A percentile compares a stretch with the other conserved stretches of the same genome.
Evolutionary conservation across 805 yeast species (phyloP).

Genomic region (Sugiyamaella floridensis): DNA sequence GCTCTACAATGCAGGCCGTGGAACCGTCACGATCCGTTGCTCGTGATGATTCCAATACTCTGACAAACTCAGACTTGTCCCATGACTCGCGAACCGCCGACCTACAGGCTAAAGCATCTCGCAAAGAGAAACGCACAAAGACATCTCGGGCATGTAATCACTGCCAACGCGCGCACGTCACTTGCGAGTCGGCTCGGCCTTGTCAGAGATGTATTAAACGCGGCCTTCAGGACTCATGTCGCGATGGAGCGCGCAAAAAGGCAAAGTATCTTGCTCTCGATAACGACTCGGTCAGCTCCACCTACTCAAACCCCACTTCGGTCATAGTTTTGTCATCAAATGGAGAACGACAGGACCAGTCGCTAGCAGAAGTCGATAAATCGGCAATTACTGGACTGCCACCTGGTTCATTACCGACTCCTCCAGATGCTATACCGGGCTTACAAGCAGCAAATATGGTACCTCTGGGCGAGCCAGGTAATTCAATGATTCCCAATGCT

Average conservation of each 20-base stretch:
- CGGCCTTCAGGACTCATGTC: conserved; percentile 59
- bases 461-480: conserved; percentile 4
- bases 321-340: not conserved
- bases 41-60: no score
- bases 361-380: not conserved
- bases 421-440: conserved; percentile 7
- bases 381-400: not conserved
- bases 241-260: conserved; percentile 78
- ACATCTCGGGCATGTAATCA: conserved; percentile 80
- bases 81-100: no score
- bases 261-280: conserved; percentile 65
- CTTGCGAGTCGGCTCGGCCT: conserved; percentile 74
- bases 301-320: conserved; percentile 1
- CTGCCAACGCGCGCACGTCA: conserved; percentile 81
- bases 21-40: no score
- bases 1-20: no score
- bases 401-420: conserved; percentile 11
- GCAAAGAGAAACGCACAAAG: conserved; percentile 36
- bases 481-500: conserved; percentile 1
- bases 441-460: not conserved
- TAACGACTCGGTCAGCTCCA: conserved; percentile 23
- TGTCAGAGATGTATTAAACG: conserved; percentile 66
- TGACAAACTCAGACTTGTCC: no score
- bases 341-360: not conserved
- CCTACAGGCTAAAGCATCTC: no score